A percentile compares a stretch with the other conserved stretches of the same genome.
phyloP scores from a whole-genome alignment of 805 yeast species.

The Pichia heedii region DNA sequence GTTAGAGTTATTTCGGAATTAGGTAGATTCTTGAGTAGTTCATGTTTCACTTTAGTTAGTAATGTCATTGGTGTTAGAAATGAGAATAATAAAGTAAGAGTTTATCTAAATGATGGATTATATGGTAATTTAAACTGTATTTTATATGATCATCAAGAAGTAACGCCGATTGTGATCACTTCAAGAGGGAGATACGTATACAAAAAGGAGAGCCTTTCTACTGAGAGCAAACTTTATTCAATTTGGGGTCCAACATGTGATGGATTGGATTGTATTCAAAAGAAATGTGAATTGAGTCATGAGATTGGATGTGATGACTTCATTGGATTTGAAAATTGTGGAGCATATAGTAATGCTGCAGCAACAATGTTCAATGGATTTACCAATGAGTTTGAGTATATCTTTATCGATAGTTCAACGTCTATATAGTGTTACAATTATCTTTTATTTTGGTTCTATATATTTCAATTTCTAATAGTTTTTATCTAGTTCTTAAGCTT shows the following conservation, averaged over 20 bases:
- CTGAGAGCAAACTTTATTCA: conserved; percentile 34
- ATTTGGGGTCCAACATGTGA: conserved; percentile 99
- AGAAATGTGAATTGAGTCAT: conserved; percentile 41
- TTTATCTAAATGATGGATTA: conserved; percentile 89
- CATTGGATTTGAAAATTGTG: conserved; percentile 74
- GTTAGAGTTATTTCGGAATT: conserved; percentile 77
- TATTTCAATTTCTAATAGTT: neutral
- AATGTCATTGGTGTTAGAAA: conserved; percentile 78
- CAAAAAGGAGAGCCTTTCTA: conserved; percentile 1
- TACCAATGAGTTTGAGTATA: conserved; percentile 46
- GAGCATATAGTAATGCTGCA: conserved; percentile 91
- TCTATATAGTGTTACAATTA: no score
- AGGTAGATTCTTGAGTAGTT: conserved; percentile 81
- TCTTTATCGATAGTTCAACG: conserved; percentile 26
- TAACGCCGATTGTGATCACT: conserved; percentile 57
- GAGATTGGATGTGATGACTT: conserved; percentile 81
- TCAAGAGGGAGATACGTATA: conserved; percentile 33
- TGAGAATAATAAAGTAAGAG: conserved; percentile 42
- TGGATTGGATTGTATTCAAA: conserved; percentile 78
- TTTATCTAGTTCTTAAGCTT: neutral
- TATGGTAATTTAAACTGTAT: conserved; percentile 95
- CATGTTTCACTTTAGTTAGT: conserved; percentile 77
- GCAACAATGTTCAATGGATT: conserved; percentile 93
- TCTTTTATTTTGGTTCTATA: conserved; percentile 18
- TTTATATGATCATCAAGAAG: conserved; percentile 82